Percentiles rank a stretch among this genome's conserved stretches.
Conservation (phyloP, 2,329 filamentous ascomycete genomes). For the Pezicula radicicola region DNA sequence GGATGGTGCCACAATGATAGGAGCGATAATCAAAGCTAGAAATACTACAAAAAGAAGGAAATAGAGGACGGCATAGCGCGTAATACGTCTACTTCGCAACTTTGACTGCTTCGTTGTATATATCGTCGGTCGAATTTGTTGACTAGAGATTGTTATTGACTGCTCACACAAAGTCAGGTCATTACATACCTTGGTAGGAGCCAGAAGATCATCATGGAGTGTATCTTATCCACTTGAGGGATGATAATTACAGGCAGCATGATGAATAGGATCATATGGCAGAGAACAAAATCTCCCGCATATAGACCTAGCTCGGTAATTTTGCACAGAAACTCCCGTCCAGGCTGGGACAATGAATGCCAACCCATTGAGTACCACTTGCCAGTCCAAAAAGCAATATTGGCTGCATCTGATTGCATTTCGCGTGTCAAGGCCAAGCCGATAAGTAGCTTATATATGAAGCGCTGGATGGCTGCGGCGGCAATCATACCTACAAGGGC, state of each 20-base stretch:
- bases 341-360: constrained; percentile 93
- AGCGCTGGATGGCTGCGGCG: constrained; percentile 83
- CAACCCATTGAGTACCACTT: constrained; percentile 99
- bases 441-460: constrained; percentile 94
- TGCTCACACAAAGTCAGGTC: not conserved
- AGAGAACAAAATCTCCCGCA: constrained; percentile 88
- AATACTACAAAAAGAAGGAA: constrained; percentile 84
- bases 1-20: constrained; percentile 67
- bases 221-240: constrained; percentile 89
- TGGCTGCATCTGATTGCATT: constrained; percentile 92
- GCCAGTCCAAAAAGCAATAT: constrained; percentile 99
- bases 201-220: constrained; percentile 99
- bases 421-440: constrained; percentile 83
- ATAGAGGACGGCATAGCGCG: constrained; percentile 95
- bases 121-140: constrained; percentile 97
- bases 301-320: constrained; percentile 98
- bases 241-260: constrained; percentile 84
- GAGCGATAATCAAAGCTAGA: constrained; percentile 75
- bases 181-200: constrained; percentile 86
- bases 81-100: constrained; percentile 84
- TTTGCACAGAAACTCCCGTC: constrained; percentile 97
- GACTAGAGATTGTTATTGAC: constrained; percentile 51
- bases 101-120: constrained; percentile 99
- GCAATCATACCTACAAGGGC: constrained; percentile 89
- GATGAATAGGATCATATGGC: constrained; percentile 86